These are phyloP conservation scores for Aspergillus tubingensis DNA, from an alignment of 2,329 filamentous ascomycete genomes.

Conservation along the genomic window DNA sequence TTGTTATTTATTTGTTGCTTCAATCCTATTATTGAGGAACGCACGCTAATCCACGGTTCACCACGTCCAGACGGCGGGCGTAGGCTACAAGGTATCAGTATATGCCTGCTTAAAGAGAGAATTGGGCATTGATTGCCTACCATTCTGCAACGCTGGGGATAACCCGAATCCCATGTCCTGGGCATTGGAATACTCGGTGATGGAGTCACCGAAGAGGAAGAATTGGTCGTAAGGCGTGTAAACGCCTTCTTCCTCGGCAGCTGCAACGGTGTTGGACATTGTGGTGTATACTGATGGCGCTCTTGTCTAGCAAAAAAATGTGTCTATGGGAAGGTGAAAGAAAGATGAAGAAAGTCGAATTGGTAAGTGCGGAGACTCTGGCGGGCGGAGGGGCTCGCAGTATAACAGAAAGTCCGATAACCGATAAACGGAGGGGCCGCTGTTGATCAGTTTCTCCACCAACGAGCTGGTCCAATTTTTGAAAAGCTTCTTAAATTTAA, in stretches of 20 bases:
- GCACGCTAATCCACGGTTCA: conserved; percentile 80
- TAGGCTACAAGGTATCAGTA: conserved; percentile 57
- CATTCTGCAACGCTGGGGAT: conserved; percentile 67
- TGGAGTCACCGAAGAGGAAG: conserved; percentile 86
- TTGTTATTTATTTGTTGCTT: conserved; percentile 2
- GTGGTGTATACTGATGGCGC: background rate
- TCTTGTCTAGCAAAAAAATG: background rate
- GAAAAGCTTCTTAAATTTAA: background rate
- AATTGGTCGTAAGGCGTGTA: conserved; percentile 66
- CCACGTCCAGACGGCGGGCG: conserved; percentile 74
- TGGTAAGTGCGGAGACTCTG: background rate
- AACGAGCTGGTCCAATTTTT: background rate
- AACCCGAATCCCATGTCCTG: conserved; percentile 72
- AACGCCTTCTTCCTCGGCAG: conserved; percentile 11
- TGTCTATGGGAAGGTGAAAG: background rate
- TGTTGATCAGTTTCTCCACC: conserved; percentile 6
- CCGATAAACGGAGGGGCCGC: background rate
- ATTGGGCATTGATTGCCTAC: conserved; percentile 49
- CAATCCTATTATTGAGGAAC: conserved; percentile 1
- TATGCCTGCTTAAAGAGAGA: conserved; percentile 1
- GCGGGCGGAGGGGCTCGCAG: background rate
- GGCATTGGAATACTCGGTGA: conserved; percentile 69
- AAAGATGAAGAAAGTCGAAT: background rate
- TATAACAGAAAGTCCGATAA: background rate
- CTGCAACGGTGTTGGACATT: conserved; percentile 13